phyloP scores from a whole-genome alignment of 2,329 filamentous ascomycete genomes.

The Claviceps sp. region DNA sequence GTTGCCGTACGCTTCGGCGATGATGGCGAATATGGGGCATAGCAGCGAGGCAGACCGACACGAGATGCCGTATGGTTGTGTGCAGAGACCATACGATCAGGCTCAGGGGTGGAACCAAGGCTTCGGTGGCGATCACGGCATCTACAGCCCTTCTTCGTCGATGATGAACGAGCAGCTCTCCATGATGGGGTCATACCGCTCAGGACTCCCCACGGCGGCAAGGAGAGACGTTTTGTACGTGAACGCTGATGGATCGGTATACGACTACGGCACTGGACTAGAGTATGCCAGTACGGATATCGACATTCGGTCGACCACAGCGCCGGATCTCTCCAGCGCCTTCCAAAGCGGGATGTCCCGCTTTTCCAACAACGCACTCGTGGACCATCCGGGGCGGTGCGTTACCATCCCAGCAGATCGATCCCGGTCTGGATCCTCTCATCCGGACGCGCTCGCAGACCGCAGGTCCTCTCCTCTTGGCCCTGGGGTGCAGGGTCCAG shows the following conservation, averaged over 20 bases:
- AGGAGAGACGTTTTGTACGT: conserved; percentile 14
- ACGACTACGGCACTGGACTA: conserved; percentile 12
- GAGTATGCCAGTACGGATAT: conserved; percentile 7
- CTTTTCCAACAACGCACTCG: conserved; percentile 3
- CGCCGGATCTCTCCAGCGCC: conserved; percentile 9
- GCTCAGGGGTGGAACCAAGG: conserved; percentile 13
- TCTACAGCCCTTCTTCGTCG: conserved; percentile 14
- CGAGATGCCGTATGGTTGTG: conserved; percentile 11
- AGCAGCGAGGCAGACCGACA: conserved; percentile 1
- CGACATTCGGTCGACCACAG: conserved; percentile 8
- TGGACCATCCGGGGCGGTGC: neutral
- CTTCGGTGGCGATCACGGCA: conserved; percentile 14
- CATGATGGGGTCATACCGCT: conserved; percentile 14
- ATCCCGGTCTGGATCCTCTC: neutral
- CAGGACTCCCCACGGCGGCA: conserved; percentile 7
- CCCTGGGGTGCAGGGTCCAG: neutral
- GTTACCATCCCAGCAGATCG: neutral
- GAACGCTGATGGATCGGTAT: conserved; percentile 14
- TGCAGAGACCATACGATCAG: conserved; percentile 14
- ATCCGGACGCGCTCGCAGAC: neutral
- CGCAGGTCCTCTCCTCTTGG: neutral
- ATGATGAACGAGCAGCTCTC: conserved; percentile 12
- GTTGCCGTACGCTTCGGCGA: neutral
- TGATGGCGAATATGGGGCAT: conserved; percentile 1
- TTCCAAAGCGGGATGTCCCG: conserved; percentile 10